These are phyloP conservation scores for Cercophora samala DNA, from an alignment of 495 filamentous ascomycete species.

Conservation along the genomic window DNA sequence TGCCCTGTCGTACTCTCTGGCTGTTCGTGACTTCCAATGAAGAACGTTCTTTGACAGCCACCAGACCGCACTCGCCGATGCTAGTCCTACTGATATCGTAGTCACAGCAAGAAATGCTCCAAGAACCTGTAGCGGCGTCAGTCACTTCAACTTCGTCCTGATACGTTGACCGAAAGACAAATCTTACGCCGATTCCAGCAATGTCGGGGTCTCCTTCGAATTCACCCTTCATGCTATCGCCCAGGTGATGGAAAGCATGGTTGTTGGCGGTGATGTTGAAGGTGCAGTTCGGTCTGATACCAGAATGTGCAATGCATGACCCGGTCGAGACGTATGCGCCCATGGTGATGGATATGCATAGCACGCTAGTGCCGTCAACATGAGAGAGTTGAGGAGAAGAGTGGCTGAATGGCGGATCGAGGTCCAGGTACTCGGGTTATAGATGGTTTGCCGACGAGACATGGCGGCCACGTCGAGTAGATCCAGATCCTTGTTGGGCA, in stretches of 20 bases:
- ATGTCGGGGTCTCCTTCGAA: constrained; percentile 25
- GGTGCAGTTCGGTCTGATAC: constrained; percentile 16
- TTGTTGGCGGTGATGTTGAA: not conserved
- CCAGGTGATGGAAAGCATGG: constrained; percentile 5
- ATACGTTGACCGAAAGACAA: too few species aligned
- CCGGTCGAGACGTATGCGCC: constrained; percentile 18
- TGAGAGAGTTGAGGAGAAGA: not conserved
- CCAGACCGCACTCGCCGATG: constrained; percentile 21
- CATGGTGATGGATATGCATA: constrained; percentile 13
- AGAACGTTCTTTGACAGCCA: constrained; percentile 27
- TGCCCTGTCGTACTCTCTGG: not conserved
- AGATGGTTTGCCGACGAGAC: not conserved
- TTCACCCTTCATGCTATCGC: not conserved
- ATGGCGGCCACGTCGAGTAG: not conserved
- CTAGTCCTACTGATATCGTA: constrained; percentile 12
- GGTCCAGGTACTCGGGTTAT: not conserved
- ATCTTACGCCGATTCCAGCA: constrained; percentile 26
- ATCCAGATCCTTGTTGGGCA: not conserved
- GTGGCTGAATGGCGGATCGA: too few species aligned
- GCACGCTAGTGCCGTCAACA: not conserved
- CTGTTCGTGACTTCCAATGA: not conserved
- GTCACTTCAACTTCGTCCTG: too few species aligned
- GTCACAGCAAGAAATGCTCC: constrained; percentile 25
- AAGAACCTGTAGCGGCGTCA: constrained; percentile 19
- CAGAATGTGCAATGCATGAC: constrained; percentile 10